A percentile compares a stretch with the other conserved stretches of the same genome.
Conservation (phyloP, 116 monocot species). For the Zostera marina region DNA sequence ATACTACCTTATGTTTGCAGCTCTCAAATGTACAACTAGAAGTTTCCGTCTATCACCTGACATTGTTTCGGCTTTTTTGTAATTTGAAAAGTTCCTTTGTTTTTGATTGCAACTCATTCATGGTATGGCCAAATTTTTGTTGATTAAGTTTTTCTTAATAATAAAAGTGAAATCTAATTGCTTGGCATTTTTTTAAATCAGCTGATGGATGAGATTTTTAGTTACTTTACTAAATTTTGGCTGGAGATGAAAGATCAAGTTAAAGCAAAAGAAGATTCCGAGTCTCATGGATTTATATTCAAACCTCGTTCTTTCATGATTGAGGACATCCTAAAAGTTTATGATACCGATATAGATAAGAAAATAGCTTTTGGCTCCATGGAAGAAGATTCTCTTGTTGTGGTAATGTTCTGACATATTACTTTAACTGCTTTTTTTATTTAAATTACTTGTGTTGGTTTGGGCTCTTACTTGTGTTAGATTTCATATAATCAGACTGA, state of each 20-base stretch:
- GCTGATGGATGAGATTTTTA: slow-evolving; percentile 49
- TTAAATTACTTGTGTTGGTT: background rate
- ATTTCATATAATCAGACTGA: background rate
- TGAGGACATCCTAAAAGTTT: slow-evolving; percentile 39
- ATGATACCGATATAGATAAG: slow-evolving; percentile 5
- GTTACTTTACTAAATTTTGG: slow-evolving; percentile 55
- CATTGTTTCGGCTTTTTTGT: slow-evolving; percentile 27
- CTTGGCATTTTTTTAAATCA: slow-evolving; percentile 15
- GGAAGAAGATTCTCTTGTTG: slow-evolving; percentile 29
- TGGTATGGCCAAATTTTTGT: slow-evolving; percentile 19
- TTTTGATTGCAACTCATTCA: slow-evolving; percentile 43
- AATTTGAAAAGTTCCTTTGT: slow-evolving; percentile 31
- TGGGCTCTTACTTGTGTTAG: background rate
- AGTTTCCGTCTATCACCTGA: slow-evolving; percentile 35
- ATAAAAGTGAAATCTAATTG: background rate
- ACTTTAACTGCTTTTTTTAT: background rate
- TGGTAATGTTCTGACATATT: slow-evolving; percentile 9
- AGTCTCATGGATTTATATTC: slow-evolving; percentile 49
- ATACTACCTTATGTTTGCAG: slow-evolving; percentile 14
- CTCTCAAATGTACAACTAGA: slow-evolving; percentile 23
- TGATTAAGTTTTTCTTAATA: background rate
- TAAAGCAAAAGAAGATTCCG: slow-evolving; percentile 37
- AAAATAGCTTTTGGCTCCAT: slow-evolving; percentile 19
- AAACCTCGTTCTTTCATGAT: slow-evolving; percentile 47
- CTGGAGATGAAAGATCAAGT: slow-evolving; percentile 50